Base-by-base conservation (phyloP, 768 basidiomycete species). In the Boletus pseudopeckii region DNA sequence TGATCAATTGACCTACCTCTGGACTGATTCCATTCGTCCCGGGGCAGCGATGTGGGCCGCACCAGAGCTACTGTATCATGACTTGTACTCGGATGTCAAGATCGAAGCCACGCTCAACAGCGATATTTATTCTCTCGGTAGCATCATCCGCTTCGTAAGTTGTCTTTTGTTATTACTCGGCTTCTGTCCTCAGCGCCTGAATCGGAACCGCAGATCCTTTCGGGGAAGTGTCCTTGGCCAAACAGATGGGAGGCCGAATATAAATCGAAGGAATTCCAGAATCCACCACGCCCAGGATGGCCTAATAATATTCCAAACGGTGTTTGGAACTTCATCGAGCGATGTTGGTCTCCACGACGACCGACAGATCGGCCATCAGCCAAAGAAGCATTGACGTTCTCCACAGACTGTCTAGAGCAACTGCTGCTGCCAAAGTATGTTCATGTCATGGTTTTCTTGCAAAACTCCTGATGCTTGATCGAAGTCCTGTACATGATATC, bases 81-180 rank as follows among this genome's bases (percentile, higher is more conserved):
- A 24, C 4, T 24, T 24, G 24, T 24, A 24, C 24, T 4, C 24
- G 24, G 24, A 24, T 5, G 24, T 24, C 24, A 24, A 24, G 24
- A 24, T 0, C 4, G 24, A 24, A 24, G 24, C 24, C 24, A 24
- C 24, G 24, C 24, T 24, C 24, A 24, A 24, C 24, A 24, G 24
- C 24, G 55, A 13, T 28, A 7, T 28, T 28, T 28, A 28, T 7
- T 28, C 28, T 28, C 28, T 28, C 28, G 28, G 28, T 28, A 28
- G 28, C 8, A 28, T 54, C 26, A 26, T 56, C 11, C 14, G 42
- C 40, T 56, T 53, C 8, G 55, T 56, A 20, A 14, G 51, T 41
- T 32, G 28, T 7, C 9, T 41, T 10, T 1, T 28, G 28, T 26
- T 14, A 3, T 28, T 8, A 28, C 26, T 26, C 7, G 26, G 26